Evolutionary conservation across 352 stramenopile species (phyloP), one percentile per base, ranked within the genome.

Genomic region (Phytophthora tubulina): DNA sequence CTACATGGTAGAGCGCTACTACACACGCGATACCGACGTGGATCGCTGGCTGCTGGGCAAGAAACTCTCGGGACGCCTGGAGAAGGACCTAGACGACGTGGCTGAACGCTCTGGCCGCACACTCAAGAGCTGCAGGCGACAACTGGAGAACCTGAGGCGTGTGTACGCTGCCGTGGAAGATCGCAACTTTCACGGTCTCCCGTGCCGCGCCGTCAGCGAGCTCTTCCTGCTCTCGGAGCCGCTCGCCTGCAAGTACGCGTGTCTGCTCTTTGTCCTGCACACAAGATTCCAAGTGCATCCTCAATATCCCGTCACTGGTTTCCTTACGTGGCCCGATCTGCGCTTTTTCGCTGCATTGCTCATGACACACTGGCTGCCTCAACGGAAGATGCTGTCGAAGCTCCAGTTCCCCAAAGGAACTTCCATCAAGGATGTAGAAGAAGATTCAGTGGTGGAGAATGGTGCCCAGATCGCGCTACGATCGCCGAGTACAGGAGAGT

Each of bases 71-170:
- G 74, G 86, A n/a, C 88, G 89, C 46, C 80, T 93, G 56, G 84
- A 94, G 58, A 96, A 96, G 65, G 89, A 96, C 51, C 76, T 96
- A 27, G 89, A 96, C 69, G 88, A 96, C 70, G 89, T 96, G 55
- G 91, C 84, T 13, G 88, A 95, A 50, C 63, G 80, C 17, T 81
- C 84, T 2, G 75, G 87, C 59, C 78, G 78, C 48, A 93, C 85
- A 36, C 73, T 93, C 51, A 92, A 93, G 74, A 92, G 84, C 63
- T 96, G 89, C 44, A 79, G 89, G 0, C 80, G 89, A 6, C 85
- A 95, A 41, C 73, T 95, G 45, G 86, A 95, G 64, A 95, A 95
- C 59, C 76, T 96, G 36, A 79, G 85, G 5, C 83, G 84, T n/a
- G 77, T 95, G 17, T 94, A 93, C 67, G 73, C 67, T 50, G 78